These are phyloP conservation scores for Arthrobotrys conoides DNA, from an alignment of 2,329 filamentous ascomycete genomes.

Conservation along the genomic window DNA sequence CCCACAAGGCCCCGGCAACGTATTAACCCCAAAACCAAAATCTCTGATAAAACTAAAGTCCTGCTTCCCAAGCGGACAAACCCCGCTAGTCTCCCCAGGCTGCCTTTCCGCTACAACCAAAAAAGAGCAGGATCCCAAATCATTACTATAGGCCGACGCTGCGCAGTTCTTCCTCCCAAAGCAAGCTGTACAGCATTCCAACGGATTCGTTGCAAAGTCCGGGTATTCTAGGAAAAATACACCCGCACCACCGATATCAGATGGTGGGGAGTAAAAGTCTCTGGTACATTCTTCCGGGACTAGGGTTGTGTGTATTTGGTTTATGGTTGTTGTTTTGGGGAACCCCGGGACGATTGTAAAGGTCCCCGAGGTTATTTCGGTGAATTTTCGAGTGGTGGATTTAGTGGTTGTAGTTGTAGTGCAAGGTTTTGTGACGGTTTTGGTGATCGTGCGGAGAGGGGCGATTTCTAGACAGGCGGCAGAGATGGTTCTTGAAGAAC, in stretches of 20 bases:
- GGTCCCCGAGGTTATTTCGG: constrained; percentile 5
- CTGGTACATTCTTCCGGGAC: constrained; percentile 14
- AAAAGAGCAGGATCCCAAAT: background rate
- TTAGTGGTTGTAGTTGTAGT: background rate
- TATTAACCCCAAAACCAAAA: constrained; percentile 26
- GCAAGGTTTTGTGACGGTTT: background rate
- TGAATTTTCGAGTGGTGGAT: constrained; percentile 11
- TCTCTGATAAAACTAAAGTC: constrained; percentile 23
- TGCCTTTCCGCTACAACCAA: constrained; percentile 7
- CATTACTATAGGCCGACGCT: background rate
- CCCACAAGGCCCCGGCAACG: constrained; percentile 37
- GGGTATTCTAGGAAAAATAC: background rate
- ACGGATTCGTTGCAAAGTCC: background rate
- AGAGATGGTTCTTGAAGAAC: constrained; percentile 14
- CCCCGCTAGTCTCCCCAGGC: background rate
- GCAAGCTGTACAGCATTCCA: constrained; percentile 14
- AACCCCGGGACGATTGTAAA: background rate
- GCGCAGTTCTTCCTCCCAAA: background rate
- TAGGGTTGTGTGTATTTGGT: background rate
- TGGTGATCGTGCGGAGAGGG: background rate
- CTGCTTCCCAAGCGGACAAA: constrained; percentile 32
- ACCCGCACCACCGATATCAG: background rate
- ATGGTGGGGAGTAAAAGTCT: constrained; percentile 2
- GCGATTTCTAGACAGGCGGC: constrained; percentile 12
- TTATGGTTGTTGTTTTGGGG: background rate